A percentile compares a stretch with the other conserved stretches of the same genome.
phyloP scores from a whole-genome alignment of 441 rosid species.

The Pelargonium citronellum region DNA sequence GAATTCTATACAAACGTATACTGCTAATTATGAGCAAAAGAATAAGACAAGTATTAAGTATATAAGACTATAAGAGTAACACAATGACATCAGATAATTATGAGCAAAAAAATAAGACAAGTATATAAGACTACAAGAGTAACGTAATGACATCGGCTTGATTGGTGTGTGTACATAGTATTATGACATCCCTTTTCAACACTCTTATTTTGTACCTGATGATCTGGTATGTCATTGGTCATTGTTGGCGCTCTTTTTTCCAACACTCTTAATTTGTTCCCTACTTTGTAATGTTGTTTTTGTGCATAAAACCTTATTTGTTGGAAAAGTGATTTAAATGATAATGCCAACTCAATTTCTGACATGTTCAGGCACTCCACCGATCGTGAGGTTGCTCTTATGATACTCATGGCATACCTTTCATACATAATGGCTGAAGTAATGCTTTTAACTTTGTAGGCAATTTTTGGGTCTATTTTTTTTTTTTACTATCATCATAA shows the following conservation, averaged over 20 bases:
- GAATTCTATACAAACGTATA: neutral
- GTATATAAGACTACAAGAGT: neutral
- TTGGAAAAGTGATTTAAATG: neutral
- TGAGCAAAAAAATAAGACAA: neutral
- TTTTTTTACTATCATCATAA: neutral
- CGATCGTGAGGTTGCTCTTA: conserved; percentile 60
- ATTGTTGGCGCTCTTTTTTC: neutral
- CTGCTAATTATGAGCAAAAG: neutral
- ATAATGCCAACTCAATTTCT: neutral
- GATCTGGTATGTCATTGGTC: neutral
- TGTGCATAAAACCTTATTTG: no score
- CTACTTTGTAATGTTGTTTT: no score
- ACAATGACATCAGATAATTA: neutral
- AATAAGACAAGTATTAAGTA: neutral
- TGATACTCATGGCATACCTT: conserved; percentile 71
- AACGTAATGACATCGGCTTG: neutral
- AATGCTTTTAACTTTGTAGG: conserved; percentile 8
- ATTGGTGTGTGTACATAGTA: neutral
- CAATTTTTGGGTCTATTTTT: neutral
- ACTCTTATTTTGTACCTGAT: neutral
- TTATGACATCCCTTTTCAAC: neutral
- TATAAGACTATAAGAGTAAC: neutral
- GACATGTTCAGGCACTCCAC: conserved; percentile 49
- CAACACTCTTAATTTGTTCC: no score
- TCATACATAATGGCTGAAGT: conserved; percentile 68